Evolutionary conservation across 139 green algal genomes (phyloP).

Genomic region (Nannochloris sp.): DNA sequence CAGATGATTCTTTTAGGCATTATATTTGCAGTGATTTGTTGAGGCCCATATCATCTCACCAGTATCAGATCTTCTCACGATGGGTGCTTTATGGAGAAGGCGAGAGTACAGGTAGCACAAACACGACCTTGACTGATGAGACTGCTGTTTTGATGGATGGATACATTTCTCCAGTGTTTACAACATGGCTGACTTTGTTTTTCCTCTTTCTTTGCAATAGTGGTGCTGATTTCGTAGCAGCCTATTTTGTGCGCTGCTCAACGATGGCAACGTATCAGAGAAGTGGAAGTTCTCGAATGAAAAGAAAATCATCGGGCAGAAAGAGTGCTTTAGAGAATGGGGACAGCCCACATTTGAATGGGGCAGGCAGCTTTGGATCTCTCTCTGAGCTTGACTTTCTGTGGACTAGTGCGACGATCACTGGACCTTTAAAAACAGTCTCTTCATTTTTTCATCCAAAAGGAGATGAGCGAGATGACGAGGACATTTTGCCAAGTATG

Average conservation of each 20-base stretch:
- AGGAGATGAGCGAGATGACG: not conserved
- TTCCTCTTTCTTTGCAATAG: conserved; percentile 49
- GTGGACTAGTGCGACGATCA: no score
- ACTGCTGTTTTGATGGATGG: not conserved
- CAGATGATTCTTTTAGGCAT: not conserved
- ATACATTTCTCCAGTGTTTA: conserved; percentile 64
- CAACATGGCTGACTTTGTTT: conserved; percentile 74
- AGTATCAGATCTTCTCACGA: conserved; percentile 54
- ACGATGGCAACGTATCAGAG: no score
- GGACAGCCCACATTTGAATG: not conserved
- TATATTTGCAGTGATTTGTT: conserved; percentile 64
- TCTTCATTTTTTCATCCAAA: not conserved
- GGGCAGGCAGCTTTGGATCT: not conserved
- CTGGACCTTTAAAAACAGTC: no score
- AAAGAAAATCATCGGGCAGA: no score
- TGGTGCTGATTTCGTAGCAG: conserved; percentile 11
- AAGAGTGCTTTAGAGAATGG: not conserved
- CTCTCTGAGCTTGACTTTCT: not conserved
- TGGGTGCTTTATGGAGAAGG: conserved; percentile 65
- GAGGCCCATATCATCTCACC: conserved; percentile 43
- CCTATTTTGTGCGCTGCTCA: not conserved
- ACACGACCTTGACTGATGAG: no score
- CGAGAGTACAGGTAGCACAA: not conserved
- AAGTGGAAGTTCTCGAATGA: no score
- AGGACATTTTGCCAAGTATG: not conserved